Evolutionary conservation across 768 basidiomycete species (phyloP), one percentile per base, ranked within the genome.

Genomic region (Jaapia argillacea): DNA sequence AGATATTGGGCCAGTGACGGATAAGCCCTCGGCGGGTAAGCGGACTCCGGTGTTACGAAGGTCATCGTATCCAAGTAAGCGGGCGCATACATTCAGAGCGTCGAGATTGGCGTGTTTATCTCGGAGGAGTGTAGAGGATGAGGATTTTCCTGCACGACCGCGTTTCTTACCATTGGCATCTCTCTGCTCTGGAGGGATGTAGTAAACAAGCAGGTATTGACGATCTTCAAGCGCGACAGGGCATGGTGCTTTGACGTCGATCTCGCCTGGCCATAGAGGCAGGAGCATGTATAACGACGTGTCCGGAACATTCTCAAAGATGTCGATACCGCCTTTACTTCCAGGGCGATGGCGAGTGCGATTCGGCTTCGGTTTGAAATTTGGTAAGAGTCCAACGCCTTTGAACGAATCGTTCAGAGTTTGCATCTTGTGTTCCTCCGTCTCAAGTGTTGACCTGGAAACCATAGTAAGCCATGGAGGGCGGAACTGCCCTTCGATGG

Each of bases 281-380:
- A 90, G 67, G 21, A 88, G 70, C 87, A 90, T 89, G 57, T 81
- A 86, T 41, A 88, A 65, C 20, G 76, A 75, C 12, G 88, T 84
- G 4, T 72, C 60, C 0, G 81, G 81, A 27, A 89, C 68, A 25
- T 75, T 66, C 25, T 73, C 68, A 44, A 86, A 75, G 48, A 83
- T 66, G 45, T 74, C 48, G 37, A 51, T 48, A 21, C 48, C 44
- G 37, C 42, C 49, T 13, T 28, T 42, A 27, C 42, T 45, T 12
- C 46, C 48, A 26, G 40, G 50, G 40, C 51, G 39, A 52, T 53
- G 33, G 49, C 53, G 35, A 51, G 49, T 24, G 51, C 51, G 20
- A 38, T 47, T 39, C 52, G 46, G 10, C 16, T 47, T 51, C 4
- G 51, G 40, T 36, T 51, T 48, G 44, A 48, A 52, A n/a, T 79